Conservation (phyloP, 1,139 yeast genomes). For the Yarrowia galli region DNA sequence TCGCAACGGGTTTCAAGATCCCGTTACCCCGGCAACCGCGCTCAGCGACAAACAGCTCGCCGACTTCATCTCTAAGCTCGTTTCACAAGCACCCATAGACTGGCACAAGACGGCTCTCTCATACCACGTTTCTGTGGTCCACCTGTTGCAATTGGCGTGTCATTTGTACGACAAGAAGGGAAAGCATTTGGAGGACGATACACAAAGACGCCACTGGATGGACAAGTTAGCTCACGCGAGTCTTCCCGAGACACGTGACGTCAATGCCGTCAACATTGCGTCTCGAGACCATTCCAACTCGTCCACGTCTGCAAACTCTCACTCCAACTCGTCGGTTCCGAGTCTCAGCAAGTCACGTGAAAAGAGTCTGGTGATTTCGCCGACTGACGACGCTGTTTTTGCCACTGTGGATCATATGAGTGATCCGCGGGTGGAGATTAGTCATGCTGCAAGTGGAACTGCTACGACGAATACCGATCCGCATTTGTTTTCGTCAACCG, state of each 20-base stretch:
- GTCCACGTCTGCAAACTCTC: not conserved
- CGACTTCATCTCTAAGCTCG: not conserved
- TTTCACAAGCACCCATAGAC: not conserved
- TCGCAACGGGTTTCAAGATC: slow-evolving; percentile 16
- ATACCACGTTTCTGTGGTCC: slow-evolving; percentile 7
- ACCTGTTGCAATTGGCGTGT: slow-evolving; percentile 10
- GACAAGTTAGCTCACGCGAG: not conserved
- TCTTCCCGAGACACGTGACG: slow-evolving; percentile 4
- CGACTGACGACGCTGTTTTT: slow-evolving; percentile 20
- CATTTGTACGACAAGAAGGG: slow-evolving; percentile 30
- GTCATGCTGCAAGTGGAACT: not conserved
- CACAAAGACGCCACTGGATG: slow-evolving; percentile 24
- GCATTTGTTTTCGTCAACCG: slow-evolving; percentile 28
- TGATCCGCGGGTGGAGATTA: not conserved
- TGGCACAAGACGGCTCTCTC: slow-evolving; percentile 9
- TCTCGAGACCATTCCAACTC: slow-evolving; percentile 24
- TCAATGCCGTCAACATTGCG: not conserved
- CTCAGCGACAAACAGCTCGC: not conserved
- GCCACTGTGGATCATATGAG: slow-evolving; percentile 16
- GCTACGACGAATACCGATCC: slow-evolving; percentile 15
- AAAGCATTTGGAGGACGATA: slow-evolving; percentile 8
- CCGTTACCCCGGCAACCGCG: slow-evolving; percentile 17
- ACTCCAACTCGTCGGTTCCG: not conserved
- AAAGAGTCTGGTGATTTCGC: not conserved
- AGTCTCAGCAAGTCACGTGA: slow-evolving; percentile 6